Evolutionary conservation across 192 early-diverging fungal genomes (phyloP).

Genomic region (Mortierella alpina): DNA sequence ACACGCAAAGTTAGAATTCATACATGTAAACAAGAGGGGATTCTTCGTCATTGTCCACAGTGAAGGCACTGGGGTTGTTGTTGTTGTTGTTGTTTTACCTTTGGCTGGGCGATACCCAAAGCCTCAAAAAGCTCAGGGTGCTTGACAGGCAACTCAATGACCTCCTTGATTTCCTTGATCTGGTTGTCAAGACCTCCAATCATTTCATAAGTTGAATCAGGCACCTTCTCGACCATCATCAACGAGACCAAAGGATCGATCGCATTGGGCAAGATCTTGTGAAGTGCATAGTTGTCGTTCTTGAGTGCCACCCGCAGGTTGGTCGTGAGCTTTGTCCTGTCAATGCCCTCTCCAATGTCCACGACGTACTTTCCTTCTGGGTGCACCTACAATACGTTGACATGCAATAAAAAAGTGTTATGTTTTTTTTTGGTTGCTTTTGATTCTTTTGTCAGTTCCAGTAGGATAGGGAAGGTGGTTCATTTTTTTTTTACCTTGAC

Average conservation of each 20-base stretch:
- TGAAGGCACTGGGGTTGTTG: background rate
- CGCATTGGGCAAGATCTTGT: conserved; percentile 97
- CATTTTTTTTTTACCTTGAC: conserved; percentile 69
- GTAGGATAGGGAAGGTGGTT: conserved; percentile 34
- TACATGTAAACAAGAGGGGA: background rate
- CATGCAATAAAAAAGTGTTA: background rate
- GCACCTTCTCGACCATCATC: conserved; percentile 99
- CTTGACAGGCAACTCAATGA: conserved; percentile 99
- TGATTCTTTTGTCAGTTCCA: conserved; percentile 1
- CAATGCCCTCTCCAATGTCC: conserved; percentile 92
- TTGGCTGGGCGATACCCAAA: conserved; percentile 98
- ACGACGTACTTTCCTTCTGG: conserved; percentile 99
- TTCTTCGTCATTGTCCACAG: background rate
- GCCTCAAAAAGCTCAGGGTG: conserved; percentile 99
- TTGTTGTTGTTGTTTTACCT: conserved; percentile 57
- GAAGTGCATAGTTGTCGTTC: conserved; percentile 91
- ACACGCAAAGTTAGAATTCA: conserved; percentile 2
- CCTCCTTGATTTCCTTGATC: conserved; percentile 99
- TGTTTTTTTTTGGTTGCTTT: background rate
- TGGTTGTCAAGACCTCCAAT: conserved; percentile 99
- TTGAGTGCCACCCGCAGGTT: conserved; percentile 94
- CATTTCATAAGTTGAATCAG: conserved; percentile 99
- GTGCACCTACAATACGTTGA: conserved; percentile 69
- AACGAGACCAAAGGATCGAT: conserved; percentile 99
- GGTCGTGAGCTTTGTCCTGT: conserved; percentile 90